Evolutionary conservation across 495 filamentous ascomycete species (phyloP).

Genomic region (Xylaria acuta): DNA sequence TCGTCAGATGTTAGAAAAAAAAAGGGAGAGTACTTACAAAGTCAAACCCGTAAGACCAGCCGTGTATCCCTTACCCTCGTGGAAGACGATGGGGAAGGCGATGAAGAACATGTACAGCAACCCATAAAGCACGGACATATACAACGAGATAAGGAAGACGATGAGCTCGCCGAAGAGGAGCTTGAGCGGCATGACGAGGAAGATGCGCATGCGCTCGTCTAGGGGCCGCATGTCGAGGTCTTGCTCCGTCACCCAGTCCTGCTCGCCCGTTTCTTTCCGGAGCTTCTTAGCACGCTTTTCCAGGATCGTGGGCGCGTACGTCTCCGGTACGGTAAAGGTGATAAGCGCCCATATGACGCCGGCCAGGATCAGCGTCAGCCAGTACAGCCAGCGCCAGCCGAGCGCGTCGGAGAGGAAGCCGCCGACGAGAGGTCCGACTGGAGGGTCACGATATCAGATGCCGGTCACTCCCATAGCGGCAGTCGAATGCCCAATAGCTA

Average conservation of each 20-base stretch:
- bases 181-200: constrained; percentile 78
- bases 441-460: constrained; percentile 24
- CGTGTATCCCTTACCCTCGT: constrained; percentile 74
- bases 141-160: constrained; percentile 75
- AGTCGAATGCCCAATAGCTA: neutral
- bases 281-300: constrained; percentile 69
- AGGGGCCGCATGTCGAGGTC: constrained; percentile 74
- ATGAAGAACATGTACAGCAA: constrained; percentile 87
- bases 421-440: constrained; percentile 72
- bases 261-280: constrained; percentile 68
- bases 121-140: constrained; percentile 81
- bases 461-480: neutral
- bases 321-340: constrained; percentile 82
- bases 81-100: constrained; percentile 80
- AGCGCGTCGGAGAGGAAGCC: constrained; percentile 72
- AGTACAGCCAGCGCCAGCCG: constrained; percentile 88
- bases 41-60: constrained; percentile 76
- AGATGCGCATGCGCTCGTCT: constrained; percentile 65
- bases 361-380: constrained; percentile 76
- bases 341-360: constrained; percentile 71
- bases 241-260: constrained; percentile 70
- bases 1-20: neutral
- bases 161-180: constrained; percentile 81
- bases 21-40: constrained; percentile 55
- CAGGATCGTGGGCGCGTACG: constrained; percentile 76